Evolutionary conservation across 2,329 filamentous ascomycete genomes (phyloP).

Genomic region (Claviceps maximensis): DNA sequence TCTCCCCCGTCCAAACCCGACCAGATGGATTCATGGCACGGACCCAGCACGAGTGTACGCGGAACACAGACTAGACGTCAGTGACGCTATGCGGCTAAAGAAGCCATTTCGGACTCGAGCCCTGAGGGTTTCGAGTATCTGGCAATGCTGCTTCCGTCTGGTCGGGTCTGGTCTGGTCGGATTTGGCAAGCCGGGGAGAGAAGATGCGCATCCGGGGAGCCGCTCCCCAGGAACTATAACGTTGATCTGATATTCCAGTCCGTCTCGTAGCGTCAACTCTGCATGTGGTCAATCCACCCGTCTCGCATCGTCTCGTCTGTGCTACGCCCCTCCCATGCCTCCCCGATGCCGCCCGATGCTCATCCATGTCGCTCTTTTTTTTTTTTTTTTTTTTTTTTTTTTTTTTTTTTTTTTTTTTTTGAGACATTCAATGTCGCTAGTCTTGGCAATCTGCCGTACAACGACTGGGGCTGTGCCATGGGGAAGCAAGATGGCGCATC

Average conservation of each 20-base stretch:
- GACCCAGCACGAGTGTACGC: not conserved
- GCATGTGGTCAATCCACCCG: too few species aligned
- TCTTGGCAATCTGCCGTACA: conserved; percentile 2
- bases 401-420: too few species aligned
- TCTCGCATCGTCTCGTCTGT: too few species aligned
- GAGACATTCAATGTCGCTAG: not conserved
- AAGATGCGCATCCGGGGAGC: not conserved
- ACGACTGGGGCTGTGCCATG: not conserved
- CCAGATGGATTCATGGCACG: not conserved
- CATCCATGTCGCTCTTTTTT: not conserved
- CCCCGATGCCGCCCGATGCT: not conserved
- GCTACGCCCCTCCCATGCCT: too few species aligned
- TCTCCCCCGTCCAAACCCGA: too few species aligned
- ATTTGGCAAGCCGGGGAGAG: not conserved
- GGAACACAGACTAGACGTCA: not conserved
- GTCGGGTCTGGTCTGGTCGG: not conserved
- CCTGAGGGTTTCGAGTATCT: not conserved
- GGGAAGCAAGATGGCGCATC: not conserved
- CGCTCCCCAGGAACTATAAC: not conserved
- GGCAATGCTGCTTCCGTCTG: not conserved
- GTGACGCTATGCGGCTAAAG: not conserved
- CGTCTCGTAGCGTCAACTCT: too few species aligned
- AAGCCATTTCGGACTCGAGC: too few species aligned
- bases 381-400: too few species aligned
- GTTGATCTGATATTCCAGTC: too few species aligned